Evolutionary conservation across 345 rosid genomes (phyloP).

Genomic region (Ailanthus altissimus): DNA sequence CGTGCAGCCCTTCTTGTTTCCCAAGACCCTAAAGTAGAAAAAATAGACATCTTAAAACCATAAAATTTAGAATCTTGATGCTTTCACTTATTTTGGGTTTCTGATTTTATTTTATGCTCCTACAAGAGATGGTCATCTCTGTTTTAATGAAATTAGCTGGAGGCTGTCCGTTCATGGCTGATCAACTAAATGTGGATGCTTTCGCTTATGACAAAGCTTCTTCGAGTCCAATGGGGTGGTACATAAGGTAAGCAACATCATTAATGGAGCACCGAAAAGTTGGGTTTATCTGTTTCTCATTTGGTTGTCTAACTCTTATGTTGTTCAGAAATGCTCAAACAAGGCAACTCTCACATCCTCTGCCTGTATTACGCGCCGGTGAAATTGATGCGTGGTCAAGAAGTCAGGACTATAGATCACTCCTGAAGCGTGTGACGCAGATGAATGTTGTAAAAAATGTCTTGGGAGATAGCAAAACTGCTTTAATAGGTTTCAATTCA

Average conservation of each 20-base stretch:
- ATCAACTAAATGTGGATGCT: constrained; percentile 91
- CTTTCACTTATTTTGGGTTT: constrained; percentile 17
- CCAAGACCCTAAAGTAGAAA: constrained; percentile 82
- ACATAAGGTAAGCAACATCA: constrained; percentile 64
- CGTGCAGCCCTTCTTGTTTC: constrained; percentile 98
- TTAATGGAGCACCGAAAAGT: neutral
- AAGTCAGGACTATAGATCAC: constrained; percentile 62
- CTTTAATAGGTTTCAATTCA: constrained; percentile 15
- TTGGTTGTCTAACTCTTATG: constrained; percentile 26
- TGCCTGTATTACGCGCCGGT: constrained; percentile 97
- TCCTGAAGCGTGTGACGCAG: constrained; percentile 64
- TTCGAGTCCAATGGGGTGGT: constrained; percentile 86
- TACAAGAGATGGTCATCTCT: constrained; percentile 95
- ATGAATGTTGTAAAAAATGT: constrained; percentile 34
- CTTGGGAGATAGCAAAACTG: constrained; percentile 35
- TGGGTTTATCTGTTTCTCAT: constrained; percentile 11
- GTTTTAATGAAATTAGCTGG: constrained; percentile 95
- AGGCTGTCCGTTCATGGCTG: constrained; percentile 91
- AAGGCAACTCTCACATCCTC: constrained; percentile 86
- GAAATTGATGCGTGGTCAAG: constrained; percentile 96
- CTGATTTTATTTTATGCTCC: constrained; percentile 39
- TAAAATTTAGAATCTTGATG: neutral
- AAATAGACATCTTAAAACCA: neutral
- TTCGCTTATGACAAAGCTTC: constrained; percentile 94
- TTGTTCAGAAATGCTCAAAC: constrained; percentile 90